Percentiles rank a stretch among this genome's conserved stretches.
Evolutionary conservation across 1,284 basidiomycete genomes (phyloP).

Genomic region (Cutaneotrichosporon sp.): DNA sequence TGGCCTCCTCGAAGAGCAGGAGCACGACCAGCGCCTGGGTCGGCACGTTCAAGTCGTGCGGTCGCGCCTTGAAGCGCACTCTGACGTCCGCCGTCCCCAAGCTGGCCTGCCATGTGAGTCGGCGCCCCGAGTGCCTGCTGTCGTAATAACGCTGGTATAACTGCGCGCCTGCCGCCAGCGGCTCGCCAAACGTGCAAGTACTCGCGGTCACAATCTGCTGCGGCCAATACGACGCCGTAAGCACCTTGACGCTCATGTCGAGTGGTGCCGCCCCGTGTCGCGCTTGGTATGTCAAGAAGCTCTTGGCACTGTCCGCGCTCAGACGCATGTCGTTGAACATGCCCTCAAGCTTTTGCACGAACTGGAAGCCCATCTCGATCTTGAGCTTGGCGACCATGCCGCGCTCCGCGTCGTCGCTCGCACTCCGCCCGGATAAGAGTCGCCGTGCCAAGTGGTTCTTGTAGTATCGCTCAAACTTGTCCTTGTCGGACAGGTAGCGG

Average conservation of each 20-base stretch:
- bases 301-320: constrained; percentile 76
- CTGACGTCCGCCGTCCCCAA: constrained; percentile 88
- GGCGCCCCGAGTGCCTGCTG: constrained; percentile 80
- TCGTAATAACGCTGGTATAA: constrained; percentile 90
- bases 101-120: constrained; percentile 91
- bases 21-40: constrained; percentile 88
- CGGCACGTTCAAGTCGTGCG: constrained; percentile 89
- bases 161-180: constrained; percentile 65
- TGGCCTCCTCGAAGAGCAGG: constrained; percentile 76
- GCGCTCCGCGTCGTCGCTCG: constrained; percentile 95
- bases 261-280: constrained; percentile 59
- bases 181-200: constrained; percentile 65
- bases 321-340: constrained; percentile 99
- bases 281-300: constrained; percentile 57
- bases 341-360: constrained; percentile 96
- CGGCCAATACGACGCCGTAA: constrained; percentile 94
- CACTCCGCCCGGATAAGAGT: constrained; percentile 77
- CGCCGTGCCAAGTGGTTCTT: constrained; percentile 94
- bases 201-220: constrained; percentile 60
- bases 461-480: constrained; percentile 97
- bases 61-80: constrained; percentile 73
- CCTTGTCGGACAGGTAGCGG: constrained; percentile 92
- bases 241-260: constrained; percentile 80
- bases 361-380: constrained; percentile 87
- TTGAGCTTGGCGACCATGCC: constrained; percentile 98